phyloP scores from a whole-genome alignment of 2,329 filamentous ascomycete genomes.

The Geosmithia morbida region DNA sequence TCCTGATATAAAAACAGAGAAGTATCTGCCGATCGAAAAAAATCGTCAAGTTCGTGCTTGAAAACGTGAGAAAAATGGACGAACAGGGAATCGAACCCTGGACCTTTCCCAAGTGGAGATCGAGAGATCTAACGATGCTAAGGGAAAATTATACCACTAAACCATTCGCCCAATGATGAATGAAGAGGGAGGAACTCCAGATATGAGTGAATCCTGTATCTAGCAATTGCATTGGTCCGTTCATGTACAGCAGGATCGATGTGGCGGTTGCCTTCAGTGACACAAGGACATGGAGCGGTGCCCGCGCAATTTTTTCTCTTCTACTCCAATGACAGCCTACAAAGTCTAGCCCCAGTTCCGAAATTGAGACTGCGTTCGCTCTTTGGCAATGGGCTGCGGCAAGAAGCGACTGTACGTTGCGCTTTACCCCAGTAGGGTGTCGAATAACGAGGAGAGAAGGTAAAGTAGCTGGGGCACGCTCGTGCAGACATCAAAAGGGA shows the following conservation, averaged over 20 bases:
- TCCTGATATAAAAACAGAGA: not conserved
- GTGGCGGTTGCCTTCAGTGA: no score
- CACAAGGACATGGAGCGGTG: not conserved
- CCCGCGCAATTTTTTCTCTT: not conserved
- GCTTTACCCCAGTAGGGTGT: slow-evolving; percentile 12
- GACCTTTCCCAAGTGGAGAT: not conserved
- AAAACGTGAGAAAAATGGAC: not conserved
- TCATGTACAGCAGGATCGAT: no score
- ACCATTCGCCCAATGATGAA: not conserved
- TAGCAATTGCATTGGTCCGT: no score
- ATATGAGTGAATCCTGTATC: no score
- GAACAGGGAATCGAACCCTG: not conserved
- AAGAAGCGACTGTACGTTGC: slow-evolving; percentile 17
- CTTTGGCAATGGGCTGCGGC: slow-evolving; percentile 6
- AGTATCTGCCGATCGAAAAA: not conserved
- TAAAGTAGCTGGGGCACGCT: slow-evolving; percentile 3
- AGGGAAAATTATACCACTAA: not conserved
- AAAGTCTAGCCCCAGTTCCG: not conserved
- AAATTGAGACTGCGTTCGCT: not conserved
- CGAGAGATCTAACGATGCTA: not conserved
- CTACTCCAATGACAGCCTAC: not conserved
- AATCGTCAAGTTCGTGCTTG: no score
- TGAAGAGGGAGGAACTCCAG: not conserved
- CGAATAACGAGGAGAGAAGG: slow-evolving; percentile 10
- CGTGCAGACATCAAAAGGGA: not conserved